Percentiles rank a stretch among this genome's conserved stretches.
These are phyloP conservation scores for Kodamaea ohmeri DNA, from an alignment of 1,139 yeast species.

Conservation along the genomic window DNA sequence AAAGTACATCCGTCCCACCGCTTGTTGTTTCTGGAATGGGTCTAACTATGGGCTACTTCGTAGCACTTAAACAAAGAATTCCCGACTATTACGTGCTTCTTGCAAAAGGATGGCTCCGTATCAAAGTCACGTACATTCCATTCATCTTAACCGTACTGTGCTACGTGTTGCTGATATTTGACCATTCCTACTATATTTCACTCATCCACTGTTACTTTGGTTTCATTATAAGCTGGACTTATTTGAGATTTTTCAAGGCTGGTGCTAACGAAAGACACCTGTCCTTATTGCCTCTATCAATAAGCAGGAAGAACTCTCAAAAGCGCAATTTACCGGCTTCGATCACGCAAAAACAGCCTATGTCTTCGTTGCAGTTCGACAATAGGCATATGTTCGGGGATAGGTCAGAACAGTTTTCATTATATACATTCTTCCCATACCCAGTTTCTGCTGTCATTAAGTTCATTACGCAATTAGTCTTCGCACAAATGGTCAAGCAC, in stretches of 20 bases:
- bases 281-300: constrained; percentile 37
- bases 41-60: constrained; percentile 39
- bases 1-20: constrained; percentile 29
- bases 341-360: constrained; percentile 5
- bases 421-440: constrained; percentile 44
- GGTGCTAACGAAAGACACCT: constrained; percentile 46
- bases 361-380: constrained; percentile 24
- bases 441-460: constrained; percentile 35
- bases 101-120: constrained; percentile 37
- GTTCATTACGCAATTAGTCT: constrained; percentile 19
- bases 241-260: constrained; percentile 38
- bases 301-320: constrained; percentile 23
- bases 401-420: constrained; percentile 41
- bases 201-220: constrained; percentile 28
- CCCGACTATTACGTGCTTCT: constrained; percentile 43
- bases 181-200: constrained; percentile 31
- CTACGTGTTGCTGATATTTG: constrained; percentile 21
- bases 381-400: constrained; percentile 32
- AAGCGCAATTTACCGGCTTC: constrained; percentile 10
- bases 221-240: constrained; percentile 40
- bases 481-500: constrained; percentile 21
- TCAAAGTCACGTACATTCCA: constrained; percentile 41
- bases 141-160: constrained; percentile 25
- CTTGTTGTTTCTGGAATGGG: constrained; percentile 39
- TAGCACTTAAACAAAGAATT: constrained; percentile 45